Conservation (phyloP, 78 protist species). For the Parvularia atlantis region DNA sequence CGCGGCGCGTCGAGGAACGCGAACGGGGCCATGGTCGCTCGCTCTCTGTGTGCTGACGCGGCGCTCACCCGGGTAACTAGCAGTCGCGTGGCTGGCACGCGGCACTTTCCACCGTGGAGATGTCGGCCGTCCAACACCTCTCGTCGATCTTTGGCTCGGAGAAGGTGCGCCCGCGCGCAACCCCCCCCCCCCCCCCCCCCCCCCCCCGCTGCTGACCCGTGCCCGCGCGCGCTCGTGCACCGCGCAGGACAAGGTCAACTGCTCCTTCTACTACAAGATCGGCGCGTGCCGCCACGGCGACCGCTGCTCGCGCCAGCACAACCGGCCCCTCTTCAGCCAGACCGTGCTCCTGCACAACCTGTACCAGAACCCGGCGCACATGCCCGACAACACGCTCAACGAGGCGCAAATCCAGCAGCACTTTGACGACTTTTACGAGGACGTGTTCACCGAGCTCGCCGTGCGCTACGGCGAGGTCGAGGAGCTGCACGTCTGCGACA, state of each 20-base stretch:
- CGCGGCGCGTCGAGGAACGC: too few species aligned
- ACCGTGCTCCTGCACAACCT: slow-evolving; percentile 83
- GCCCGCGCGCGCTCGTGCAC: too few species aligned
- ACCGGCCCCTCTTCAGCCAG: slow-evolving; percentile 75
- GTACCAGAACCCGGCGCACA: slow-evolving; percentile 29
- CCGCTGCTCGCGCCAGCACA: slow-evolving; percentile 89
- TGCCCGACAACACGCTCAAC: slow-evolving; percentile 22
- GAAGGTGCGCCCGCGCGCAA: too few species aligned
- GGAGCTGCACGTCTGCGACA: slow-evolving; percentile 78
- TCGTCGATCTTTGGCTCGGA: too few species aligned
- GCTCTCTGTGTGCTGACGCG: too few species aligned
- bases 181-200: too few species aligned
- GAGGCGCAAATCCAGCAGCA: slow-evolving; percentile 48
- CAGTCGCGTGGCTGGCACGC: too few species aligned
- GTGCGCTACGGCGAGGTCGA: slow-evolving; percentile 72
- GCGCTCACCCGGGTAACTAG: too few species aligned
- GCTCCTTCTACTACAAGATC: slow-evolving; percentile 95
- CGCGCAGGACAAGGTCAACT: slow-evolving; percentile 88
- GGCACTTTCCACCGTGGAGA: too few species aligned
- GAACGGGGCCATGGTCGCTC: too few species aligned
- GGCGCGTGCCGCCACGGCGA: slow-evolving; percentile 99
- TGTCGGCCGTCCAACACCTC: too few species aligned
- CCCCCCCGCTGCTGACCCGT: too few species aligned
- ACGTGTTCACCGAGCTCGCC: slow-evolving; percentile 72
- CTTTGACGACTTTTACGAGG: slow-evolving; percentile 85